These are phyloP conservation scores for Celoporthe dispersa DNA, from an alignment of 2,329 filamentous ascomycete species.

Conservation along the genomic window DNA sequence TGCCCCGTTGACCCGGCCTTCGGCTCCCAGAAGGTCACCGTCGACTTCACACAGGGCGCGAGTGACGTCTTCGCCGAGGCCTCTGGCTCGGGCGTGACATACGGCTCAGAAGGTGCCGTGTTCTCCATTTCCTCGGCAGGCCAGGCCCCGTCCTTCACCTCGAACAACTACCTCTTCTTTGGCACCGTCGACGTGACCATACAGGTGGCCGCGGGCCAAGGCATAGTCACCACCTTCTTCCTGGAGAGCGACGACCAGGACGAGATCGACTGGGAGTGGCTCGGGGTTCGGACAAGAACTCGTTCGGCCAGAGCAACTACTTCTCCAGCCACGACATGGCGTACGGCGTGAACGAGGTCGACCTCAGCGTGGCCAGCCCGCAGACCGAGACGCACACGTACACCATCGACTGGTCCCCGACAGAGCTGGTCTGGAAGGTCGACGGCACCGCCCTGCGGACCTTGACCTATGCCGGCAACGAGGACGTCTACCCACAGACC, in stretches of 20 bases:
- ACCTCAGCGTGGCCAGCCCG: constrained; percentile 53
- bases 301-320: constrained; percentile 80
- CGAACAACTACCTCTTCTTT: constrained; percentile 95
- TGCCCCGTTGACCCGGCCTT: constrained; percentile 81
- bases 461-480: constrained; percentile 44
- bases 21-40: constrained; percentile 61
- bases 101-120: constrained; percentile 53
- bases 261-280: constrained; percentile 97
- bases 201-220: constrained; percentile 77
- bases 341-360: constrained; percentile 54
- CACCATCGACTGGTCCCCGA: constrained; percentile 68
- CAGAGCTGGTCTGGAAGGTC: constrained; percentile 63
- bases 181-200: constrained; percentile 81
- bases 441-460: constrained; percentile 53
- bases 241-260: constrained; percentile 90
- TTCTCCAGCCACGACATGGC: constrained; percentile 75
- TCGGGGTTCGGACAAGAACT: constrained; percentile 73
- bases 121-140: constrained; percentile 70
- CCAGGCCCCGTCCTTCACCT: constrained; percentile 74
- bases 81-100: constrained; percentile 54
- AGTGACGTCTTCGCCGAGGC: constrained; percentile 74
- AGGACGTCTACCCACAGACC: constrained; percentile 66
- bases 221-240: constrained; percentile 88
- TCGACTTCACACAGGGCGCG: constrained; percentile 14
- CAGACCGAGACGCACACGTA: constrained; percentile 65